Base-by-base conservation (phyloP, 345 rosid species). In the Lumnitzera racemosa region DNA sequence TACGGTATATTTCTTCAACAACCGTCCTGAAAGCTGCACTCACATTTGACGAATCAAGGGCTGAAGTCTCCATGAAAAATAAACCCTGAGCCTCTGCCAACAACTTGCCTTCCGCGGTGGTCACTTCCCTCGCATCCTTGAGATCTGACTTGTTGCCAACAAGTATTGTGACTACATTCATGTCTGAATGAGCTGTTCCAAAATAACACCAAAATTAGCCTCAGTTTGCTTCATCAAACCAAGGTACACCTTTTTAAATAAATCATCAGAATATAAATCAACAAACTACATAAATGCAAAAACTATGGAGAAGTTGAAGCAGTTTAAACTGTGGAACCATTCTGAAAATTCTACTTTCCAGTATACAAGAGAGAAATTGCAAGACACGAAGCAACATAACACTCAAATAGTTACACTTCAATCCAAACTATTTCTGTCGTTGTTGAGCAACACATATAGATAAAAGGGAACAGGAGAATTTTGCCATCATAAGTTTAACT, bases 41-140 rank as follows among this genome's bases (percentile, higher is more conserved):
- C 36, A 92, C 98, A 27, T 87, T 92, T 0, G 96, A 92, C 13
- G 98, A 92, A 77, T 92, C 97, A 13, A 92, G 82, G 53, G 98
- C 98, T 0, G 97, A 92, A 51, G 98, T 92, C 61, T 92, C 98
- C 83, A 92, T 79, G 75, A 92, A 92, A 75, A 89, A 92, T 68
- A 89, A 80, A 47, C 96, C 90, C 59, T 87, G 88, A 41, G 88
- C 83, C 83, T 92, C 96, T 0, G 98, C 97, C 71, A 92, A 74
- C 4, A 82, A 67, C 70, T 87, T 92, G 57, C 94, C 98, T 82
- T 92, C 98, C 0, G 76, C 82, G 12, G 91, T 83, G 5, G 91
- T 47, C 55, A 92, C 97, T 72, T 92, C 98, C 79, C 98, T 82
- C 11, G 91, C 87, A 60, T 89, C 97, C 76, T 84, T 81, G 15